Evolutionary conservation across 208 protist genomes (phyloP).

Genomic region (Blastocrithidia nonstop): DNA sequence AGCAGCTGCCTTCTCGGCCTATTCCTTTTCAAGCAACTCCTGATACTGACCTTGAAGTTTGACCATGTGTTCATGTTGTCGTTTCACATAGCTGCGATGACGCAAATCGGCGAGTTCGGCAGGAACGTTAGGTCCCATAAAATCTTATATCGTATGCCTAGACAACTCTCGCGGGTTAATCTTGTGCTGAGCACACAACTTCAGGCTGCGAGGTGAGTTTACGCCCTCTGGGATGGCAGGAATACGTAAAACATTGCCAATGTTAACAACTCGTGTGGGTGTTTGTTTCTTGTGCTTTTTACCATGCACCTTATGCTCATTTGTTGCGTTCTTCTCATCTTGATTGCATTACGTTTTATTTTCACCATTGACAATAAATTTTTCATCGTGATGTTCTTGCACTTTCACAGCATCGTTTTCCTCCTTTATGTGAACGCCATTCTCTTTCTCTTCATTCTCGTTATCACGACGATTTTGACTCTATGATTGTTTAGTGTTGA

Average conservation of each 20-base stretch:
- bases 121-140: conserved; percentile 20
- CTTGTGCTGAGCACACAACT: conserved; percentile 29
- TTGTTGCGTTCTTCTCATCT: conserved; percentile 1
- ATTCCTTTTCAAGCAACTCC: neutral
- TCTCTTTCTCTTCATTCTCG: no score
- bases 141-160: conserved; percentile 20
- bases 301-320: neutral
- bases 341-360: conserved; percentile 1
- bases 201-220: conserved; percentile 55
- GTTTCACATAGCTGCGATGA: conserved; percentile 49
- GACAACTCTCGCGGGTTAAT: conserved; percentile 38
- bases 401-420: no score
- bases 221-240: conserved; percentile 27
- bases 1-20: no score
- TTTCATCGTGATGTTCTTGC: no score
- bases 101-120: conserved; percentile 30
- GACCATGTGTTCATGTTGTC: conserved; percentile 31
- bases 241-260: conserved; percentile 30
- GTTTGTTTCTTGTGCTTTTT: conserved; percentile 10
- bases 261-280: conserved; percentile 10
- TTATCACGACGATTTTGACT: no score
- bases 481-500: no score
- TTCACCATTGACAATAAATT: no score
- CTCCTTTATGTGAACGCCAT: no score
- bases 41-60: conserved; percentile 13